Percentiles rank a stretch among this genome's conserved stretches.
Evolutionary conservation across 2,329 filamentous ascomycete species (phyloP).

Genomic region (Aspergillus amoenus): DNA sequence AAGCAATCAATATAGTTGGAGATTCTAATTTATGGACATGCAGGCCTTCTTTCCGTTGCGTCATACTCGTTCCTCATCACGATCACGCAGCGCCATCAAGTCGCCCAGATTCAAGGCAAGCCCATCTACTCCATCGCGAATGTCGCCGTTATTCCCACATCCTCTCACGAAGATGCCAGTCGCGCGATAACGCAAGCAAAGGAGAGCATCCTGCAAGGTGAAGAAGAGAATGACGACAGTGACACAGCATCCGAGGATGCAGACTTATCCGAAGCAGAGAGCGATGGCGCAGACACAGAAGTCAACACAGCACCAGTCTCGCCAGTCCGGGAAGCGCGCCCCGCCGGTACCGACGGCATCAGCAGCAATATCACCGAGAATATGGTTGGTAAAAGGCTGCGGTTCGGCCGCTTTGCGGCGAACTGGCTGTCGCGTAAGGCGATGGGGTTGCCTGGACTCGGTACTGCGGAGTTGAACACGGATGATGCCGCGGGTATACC

Average conservation of each 20-base stretch:
- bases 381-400: conserved; percentile 78
- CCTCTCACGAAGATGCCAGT: conserved; percentile 71
- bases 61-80: conserved; percentile 80
- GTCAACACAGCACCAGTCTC: conserved; percentile 28
- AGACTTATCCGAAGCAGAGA: conserved; percentile 28
- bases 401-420: conserved; percentile 85
- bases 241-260: conserved; percentile 26
- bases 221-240: conserved; percentile 36
- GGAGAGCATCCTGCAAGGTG: conserved; percentile 44
- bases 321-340: conserved; percentile 23
- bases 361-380: conserved; percentile 73
- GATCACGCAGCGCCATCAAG: conserved; percentile 81
- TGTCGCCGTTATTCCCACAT: conserved; percentile 84
- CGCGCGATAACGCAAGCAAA: conserved; percentile 67
- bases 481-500: conserved; percentile 40
- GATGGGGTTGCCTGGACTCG: conserved; percentile 70
- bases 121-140: conserved; percentile 86
- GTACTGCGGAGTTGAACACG: conserved; percentile 57
- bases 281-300: conserved; percentile 28
- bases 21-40: not conserved
- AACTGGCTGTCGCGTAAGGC: conserved; percentile 87
- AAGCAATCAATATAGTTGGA: not conserved
- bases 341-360: conserved; percentile 33
- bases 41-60: conserved; percentile 82
- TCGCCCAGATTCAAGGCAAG: conserved; percentile 79